Evolutionary conservation across 257 asterid genomes (phyloP).

Genomic region (Solanum tacnaense): DNA sequence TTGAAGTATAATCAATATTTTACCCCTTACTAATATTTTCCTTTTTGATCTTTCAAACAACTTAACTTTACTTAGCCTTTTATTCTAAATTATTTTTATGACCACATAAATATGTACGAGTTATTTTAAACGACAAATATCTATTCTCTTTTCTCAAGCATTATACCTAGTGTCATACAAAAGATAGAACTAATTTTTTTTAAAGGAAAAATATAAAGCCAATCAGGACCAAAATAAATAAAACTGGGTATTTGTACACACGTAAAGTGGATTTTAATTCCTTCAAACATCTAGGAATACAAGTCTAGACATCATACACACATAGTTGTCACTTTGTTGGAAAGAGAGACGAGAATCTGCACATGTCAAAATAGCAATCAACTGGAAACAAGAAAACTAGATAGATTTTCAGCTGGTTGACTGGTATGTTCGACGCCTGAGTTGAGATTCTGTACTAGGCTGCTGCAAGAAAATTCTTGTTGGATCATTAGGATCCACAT

Average conservation of each 20-base stretch:
- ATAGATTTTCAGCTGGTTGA: conserved; percentile 23
- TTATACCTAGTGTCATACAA: no score
- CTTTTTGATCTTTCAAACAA: not conserved
- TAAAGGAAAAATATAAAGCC: no score
- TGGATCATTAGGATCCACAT: conserved; percentile 92
- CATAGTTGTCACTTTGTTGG: not conserved
- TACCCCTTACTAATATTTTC: not conserved
- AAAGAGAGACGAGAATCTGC: not conserved
- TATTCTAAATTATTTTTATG: not conserved
- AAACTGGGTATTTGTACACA: not conserved
- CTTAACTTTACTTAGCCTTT: not conserved
- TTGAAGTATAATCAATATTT: not conserved
- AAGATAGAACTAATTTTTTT: no score
- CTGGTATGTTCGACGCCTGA: conserved; percentile 87
- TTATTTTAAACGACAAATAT: no score
- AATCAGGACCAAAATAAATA: no score
- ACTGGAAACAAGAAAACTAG: conserved; percentile 2
- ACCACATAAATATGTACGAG: not conserved
- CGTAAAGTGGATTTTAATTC: not conserved
- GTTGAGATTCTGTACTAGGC: conserved; percentile 67
- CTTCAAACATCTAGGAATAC: not conserved
- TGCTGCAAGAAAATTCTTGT: conserved; percentile 90
- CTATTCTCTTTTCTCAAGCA: not conserved
- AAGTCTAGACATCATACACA: not conserved
- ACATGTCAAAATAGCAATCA: not conserved